These are phyloP conservation scores for peach (Prunus persica) DNA, from an alignment of 306 rosid species.

Conservation along the genomic window Prunus_persica_NCBIv2 NC_034012.1:7306501-7307000, in stretches of 20 bases:
- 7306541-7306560: slow-evolving; percentile 3
- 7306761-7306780: too few species aligned
- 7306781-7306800: too few species aligned
- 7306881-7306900: not conserved
- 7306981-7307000: not conserved
- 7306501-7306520: slow-evolving; percentile 2
- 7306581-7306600: not conserved
- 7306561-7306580: slow-evolving; percentile 1
- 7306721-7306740: not conserved
- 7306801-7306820: not conserved
- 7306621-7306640: slow-evolving; percentile 2
- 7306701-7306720: not conserved
- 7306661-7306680: not conserved
- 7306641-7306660: not conserved
- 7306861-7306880: not conserved
- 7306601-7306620: not conserved
- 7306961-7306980: not conserved
- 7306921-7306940: not conserved
- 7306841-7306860: not conserved
- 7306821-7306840: not conserved
- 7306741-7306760: not conserved
- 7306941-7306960: not conserved
- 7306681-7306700: not conserved
- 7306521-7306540: not conserved
- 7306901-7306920: not conserved